Percentiles rank a stretch among this genome's conserved stretches.
Conservation (phyloP, 345 rosid genomes). For the Iberis pinnata region DNA sequence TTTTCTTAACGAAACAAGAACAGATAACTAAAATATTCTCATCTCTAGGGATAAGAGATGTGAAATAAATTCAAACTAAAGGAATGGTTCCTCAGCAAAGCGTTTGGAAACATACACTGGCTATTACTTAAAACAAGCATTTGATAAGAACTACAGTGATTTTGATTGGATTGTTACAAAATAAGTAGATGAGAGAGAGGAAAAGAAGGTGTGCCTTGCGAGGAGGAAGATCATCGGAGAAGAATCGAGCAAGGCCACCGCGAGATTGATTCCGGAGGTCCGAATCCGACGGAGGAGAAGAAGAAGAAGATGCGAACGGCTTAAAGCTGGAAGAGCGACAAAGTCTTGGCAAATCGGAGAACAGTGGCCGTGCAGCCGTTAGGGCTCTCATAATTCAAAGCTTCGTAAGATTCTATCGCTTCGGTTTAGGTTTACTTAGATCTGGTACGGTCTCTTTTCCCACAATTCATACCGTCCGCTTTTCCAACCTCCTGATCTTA, state of each 20-base stretch:
- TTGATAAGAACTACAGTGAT: neutral
- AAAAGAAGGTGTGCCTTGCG: slow-evolving; percentile 37
- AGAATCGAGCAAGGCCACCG: slow-evolving; percentile 82
- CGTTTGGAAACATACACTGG: too few relatives aligned
- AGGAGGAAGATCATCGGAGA: slow-evolving; percentile 63
- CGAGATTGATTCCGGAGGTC: slow-evolving; percentile 63
- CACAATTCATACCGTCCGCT: too few relatives aligned
- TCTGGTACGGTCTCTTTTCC: slow-evolving; percentile 7
- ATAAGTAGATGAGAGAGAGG: neutral
- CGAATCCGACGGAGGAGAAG: slow-evolving; percentile 24
- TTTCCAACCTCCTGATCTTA: too few relatives aligned
- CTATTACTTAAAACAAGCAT: too few relatives aligned
- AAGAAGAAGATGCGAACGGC: slow-evolving; percentile 28
- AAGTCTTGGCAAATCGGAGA: slow-evolving; percentile 25
- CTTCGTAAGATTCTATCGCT: too few relatives aligned
- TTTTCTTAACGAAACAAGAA: too few relatives aligned
- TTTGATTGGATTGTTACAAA: neutral
- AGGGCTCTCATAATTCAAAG: slow-evolving; percentile 36
- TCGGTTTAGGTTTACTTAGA: neutral
- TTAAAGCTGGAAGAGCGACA: slow-evolving; percentile 32
- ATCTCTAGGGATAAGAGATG: neutral
- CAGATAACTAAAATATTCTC: too few relatives aligned
- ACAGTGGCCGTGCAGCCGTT: slow-evolving; percentile 33
- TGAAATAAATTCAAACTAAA: too few relatives aligned
- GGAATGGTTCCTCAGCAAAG: too few relatives aligned